Evolutionary conservation across 2,329 filamentous ascomycete genomes (phyloP).

Genomic region (Colletotrichum lini): DNA sequence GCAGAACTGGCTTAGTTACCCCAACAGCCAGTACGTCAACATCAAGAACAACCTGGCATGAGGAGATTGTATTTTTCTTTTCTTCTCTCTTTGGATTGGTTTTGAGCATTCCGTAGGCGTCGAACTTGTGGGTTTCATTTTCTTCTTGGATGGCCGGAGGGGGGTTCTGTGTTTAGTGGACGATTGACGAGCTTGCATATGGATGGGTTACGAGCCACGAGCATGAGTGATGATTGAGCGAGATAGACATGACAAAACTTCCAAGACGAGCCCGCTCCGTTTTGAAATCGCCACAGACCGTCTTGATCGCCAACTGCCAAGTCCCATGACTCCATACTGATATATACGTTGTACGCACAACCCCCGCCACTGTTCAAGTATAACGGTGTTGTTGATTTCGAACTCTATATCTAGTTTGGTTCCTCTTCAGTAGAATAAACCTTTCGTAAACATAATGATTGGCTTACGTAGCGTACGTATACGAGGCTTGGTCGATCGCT

Average conservation of each 20-base stretch:
- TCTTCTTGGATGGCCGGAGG: neutral
- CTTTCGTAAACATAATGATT: too few species aligned
- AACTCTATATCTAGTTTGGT: too few species aligned
- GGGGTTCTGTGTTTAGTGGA: neutral
- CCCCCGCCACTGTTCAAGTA: too few species aligned
- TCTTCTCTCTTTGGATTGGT: neutral
- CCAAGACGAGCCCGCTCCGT: neutral
- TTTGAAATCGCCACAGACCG: neutral
- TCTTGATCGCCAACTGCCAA: neutral
- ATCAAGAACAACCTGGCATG: slow-evolving; percentile 54
- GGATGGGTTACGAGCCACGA: neutral
- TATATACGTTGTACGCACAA: neutral
- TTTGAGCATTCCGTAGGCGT: neutral
- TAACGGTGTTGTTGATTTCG: too few species aligned
- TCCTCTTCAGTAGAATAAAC: too few species aligned
- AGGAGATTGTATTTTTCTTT: neutral
- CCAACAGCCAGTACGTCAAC: slow-evolving; percentile 71
- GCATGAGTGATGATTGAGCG: neutral
- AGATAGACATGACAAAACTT: neutral
- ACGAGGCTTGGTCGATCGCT: too few species aligned
- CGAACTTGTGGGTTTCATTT: neutral
- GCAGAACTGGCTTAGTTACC: slow-evolving; percentile 69
- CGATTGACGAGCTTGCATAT: slow-evolving; percentile 1
- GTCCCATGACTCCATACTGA: neutral
- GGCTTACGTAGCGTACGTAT: too few species aligned